phyloP scores from a whole-genome alignment of 2,329 filamentous ascomycete genomes.

The Paecilomyces fulvus region DNA sequence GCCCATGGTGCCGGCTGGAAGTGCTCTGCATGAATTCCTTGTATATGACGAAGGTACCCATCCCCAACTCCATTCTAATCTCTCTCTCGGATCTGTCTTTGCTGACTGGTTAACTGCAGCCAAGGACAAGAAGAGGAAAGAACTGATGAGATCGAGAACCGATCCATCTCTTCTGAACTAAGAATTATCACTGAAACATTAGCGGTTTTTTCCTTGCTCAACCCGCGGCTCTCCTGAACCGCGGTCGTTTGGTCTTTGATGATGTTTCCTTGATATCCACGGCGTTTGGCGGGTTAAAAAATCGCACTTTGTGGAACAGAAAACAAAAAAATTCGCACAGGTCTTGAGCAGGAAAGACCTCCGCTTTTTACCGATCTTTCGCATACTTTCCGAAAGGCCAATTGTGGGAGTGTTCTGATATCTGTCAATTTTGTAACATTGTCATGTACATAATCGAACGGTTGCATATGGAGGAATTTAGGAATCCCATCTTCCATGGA shows the following conservation, averaged over 20 bases:
- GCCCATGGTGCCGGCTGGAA: conserved; percentile 90
- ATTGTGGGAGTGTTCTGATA: not conserved
- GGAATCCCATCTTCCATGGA: not conserved
- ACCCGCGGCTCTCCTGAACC: not conserved
- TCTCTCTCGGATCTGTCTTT: conserved; percentile 2
- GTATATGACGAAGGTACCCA: conserved; percentile 66
- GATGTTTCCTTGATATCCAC: conserved; percentile 32
- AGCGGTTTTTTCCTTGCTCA: conserved; percentile 2
- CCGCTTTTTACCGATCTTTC: not conserved
- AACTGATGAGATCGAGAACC: conserved; percentile 58
- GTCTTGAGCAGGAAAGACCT: not conserved
- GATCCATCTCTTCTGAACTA: conserved; percentile 14
- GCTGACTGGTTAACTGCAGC: conserved; percentile 33
- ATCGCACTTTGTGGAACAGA: conserved; percentile 10
- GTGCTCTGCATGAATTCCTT: conserved; percentile 84
- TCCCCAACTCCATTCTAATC: conserved; percentile 1
- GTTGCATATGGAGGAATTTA: not conserved
- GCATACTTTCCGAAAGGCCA: not conserved
- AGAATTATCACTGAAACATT: conserved; percentile 11
- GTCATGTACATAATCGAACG: conserved; percentile 6
- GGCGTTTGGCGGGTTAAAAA: conserved; percentile 31
- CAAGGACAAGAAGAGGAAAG: conserved; percentile 60
- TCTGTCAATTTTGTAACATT: not conserved
- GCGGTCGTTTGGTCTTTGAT: conserved; percentile 18
- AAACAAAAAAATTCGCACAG: not conserved